phyloP scores from a whole-genome alignment of 2,329 filamentous ascomycete genomes.

The Blumeriella jaapii region DNA sequence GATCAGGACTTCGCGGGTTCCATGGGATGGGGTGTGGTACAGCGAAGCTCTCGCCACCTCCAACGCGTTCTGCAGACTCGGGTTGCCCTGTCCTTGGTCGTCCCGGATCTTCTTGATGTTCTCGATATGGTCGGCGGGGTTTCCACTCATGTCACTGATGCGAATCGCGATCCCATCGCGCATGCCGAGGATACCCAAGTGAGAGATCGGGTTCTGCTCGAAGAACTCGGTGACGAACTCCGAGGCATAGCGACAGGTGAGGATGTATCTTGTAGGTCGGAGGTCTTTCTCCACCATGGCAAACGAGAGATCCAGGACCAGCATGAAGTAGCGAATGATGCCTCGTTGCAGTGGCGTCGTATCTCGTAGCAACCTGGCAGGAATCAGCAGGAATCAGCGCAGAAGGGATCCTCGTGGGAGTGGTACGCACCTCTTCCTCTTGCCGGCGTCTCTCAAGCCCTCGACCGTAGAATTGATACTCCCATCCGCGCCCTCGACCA shows the following conservation, averaged over 20 bases:
- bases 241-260: constrained; percentile 70
- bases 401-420: neutral
- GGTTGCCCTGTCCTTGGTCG: constrained; percentile 60
- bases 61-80: constrained; percentile 84
- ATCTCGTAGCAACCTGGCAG: constrained; percentile 65
- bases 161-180: constrained; percentile 78
- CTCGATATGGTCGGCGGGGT: constrained; percentile 77
- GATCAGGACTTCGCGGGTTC: constrained; percentile 84
- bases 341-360: constrained; percentile 92
- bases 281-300: constrained; percentile 95
- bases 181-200: constrained; percentile 88
- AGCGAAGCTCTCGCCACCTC: constrained; percentile 88
- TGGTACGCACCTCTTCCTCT: constrained; percentile 53
- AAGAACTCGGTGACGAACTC: constrained; percentile 93
- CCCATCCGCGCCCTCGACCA: constrained; percentile 70
- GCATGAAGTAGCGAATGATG: constrained; percentile 90
- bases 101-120: constrained; percentile 57
- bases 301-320: constrained; percentile 84
- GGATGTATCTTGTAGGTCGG: constrained; percentile 72
- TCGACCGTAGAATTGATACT: constrained; percentile 62
- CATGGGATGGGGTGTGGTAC: constrained; percentile 88
- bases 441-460: constrained; percentile 67
- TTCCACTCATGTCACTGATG: constrained; percentile 83
- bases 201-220: constrained; percentile 96
- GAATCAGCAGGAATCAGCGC: neutral